Percentiles rank a stretch among this genome's conserved stretches.
These are phyloP conservation scores for Lavandula angustifolia DNA, from an alignment of 257 asterid genomes.

Conservation along the genomic window DNA sequence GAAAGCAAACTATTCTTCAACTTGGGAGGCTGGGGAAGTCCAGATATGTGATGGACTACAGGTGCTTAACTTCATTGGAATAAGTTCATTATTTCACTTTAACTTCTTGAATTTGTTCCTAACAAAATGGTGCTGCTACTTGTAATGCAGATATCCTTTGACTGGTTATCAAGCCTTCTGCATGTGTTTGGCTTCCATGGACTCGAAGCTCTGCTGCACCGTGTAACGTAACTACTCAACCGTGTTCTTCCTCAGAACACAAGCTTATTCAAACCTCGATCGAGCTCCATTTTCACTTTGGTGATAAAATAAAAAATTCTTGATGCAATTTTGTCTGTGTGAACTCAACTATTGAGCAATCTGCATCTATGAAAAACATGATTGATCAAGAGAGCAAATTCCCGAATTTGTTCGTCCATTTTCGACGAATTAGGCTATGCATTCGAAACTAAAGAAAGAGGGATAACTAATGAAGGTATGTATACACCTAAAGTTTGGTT, in stretches of 20 bases:
- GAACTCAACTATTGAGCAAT: no score
- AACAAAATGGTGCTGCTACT: neutral
- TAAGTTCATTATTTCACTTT: neutral
- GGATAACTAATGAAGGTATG: no score
- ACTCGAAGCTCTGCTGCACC: slow-evolving; percentile 88
- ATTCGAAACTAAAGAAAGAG: no score
- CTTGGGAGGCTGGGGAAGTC: slow-evolving; percentile 85
- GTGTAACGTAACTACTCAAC: slow-evolving; percentile 35
- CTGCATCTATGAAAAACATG: no score
- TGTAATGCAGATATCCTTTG: slow-evolving; percentile 76
- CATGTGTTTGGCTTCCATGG: slow-evolving; percentile 86
- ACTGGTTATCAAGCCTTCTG: slow-evolving; percentile 94
- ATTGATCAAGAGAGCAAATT: no score
- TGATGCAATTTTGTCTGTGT: no score
- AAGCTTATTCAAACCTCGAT: neutral
- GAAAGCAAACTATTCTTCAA: slow-evolving; percentile 89
- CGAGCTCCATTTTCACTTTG: neutral
- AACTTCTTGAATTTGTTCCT: neutral
- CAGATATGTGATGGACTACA: slow-evolving; percentile 87
- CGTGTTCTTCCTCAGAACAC: slow-evolving; percentile 39
- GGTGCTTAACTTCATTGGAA: slow-evolving; percentile 40
- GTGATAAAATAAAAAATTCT: no score
- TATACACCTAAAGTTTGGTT: no score
- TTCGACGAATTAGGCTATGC: no score
- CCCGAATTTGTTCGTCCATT: no score